These are phyloP conservation scores for Aphanomyces astaci DNA, from an alignment of 352 stramenopile genomes.

Conservation along the genomic window DNA sequence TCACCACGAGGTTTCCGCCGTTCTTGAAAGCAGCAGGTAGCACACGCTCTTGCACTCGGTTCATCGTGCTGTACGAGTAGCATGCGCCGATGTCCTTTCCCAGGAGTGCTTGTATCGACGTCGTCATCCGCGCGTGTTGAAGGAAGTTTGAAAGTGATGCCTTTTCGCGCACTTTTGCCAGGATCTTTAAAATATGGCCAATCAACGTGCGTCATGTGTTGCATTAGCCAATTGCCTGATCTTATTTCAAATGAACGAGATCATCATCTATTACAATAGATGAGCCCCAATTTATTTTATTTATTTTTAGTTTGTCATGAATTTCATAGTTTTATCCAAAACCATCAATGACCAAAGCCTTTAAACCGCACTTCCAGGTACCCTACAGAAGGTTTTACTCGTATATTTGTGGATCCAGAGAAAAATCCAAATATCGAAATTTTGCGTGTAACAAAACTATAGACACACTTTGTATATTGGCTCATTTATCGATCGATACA, in stretches of 20 bases:
- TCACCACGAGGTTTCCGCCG: constrained; percentile 35
- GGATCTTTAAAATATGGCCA: constrained; percentile 3
- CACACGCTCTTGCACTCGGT: constrained; percentile 36
- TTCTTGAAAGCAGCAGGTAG: constrained; percentile 31
- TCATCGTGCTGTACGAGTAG: constrained; percentile 40
- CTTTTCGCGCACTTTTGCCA: background rate
- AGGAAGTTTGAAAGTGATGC: background rate
- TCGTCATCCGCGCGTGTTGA: background rate
- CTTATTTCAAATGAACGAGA: too few relatives aligned
- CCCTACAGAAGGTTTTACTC: too few relatives aligned
- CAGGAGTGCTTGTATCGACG: background rate
- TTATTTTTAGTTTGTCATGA: too few relatives aligned
- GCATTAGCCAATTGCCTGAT: background rate
- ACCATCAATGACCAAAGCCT: too few relatives aligned
- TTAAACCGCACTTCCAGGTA: too few relatives aligned
- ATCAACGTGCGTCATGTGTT: background rate
- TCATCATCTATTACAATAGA: background rate
- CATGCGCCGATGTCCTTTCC: constrained; percentile 30
- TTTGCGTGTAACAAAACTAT: too few relatives aligned
- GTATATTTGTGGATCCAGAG: too few relatives aligned
- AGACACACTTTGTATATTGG: too few relatives aligned
- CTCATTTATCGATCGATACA: too few relatives aligned
- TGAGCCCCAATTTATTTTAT: too few relatives aligned
- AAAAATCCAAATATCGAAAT: too few relatives aligned
- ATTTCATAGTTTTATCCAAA: too few relatives aligned